Percentiles rank a stretch among this genome's conserved stretches.
Conservation (phyloP, 2,329 filamentous ascomycete species). For the Lizonia empirigonia region DNA sequence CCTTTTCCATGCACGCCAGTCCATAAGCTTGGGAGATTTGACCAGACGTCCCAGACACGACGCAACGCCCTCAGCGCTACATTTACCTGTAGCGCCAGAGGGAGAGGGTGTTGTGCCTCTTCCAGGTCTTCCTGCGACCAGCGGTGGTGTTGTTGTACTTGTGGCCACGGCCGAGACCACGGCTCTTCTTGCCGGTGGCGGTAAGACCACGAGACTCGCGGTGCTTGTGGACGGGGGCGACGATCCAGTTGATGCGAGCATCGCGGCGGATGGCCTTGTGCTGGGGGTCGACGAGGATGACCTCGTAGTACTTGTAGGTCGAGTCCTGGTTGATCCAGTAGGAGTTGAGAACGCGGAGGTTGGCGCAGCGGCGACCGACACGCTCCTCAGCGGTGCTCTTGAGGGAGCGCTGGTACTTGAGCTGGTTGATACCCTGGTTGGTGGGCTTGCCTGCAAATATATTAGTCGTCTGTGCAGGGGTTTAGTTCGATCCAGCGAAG, state of each 20-base stretch:
- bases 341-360: conserved; percentile 98
- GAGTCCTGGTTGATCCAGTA: conserved; percentile 99
- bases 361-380: conserved; percentile 98
- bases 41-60: conserved; percentile 40
- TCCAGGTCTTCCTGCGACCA: conserved; percentile 99
- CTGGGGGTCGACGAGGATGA: conserved; percentile 99
- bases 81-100: conserved; percentile 95
- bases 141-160: conserved; percentile 98
- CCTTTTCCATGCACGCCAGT: conserved; percentile 45
- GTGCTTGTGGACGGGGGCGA: conserved; percentile 99
- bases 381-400: conserved; percentile 98
- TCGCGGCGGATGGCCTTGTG: conserved; percentile 99
- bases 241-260: conserved; percentile 99
- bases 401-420: conserved; percentile 99
- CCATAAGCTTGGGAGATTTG: conserved; percentile 39
- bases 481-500: conserved; percentile 24
- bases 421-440: conserved; percentile 99
- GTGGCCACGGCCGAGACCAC: conserved; percentile 99
- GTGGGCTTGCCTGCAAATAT: conserved; percentile 86
- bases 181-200: conserved; percentile 98
- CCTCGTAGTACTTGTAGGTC: conserved; percentile 99
- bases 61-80: conserved; percentile 35
- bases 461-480: conserved; percentile 28
- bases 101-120: conserved; percentile 98
- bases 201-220: conserved; percentile 97